Evolutionary conservation across 208 protist species (phyloP), one percentile per base, ranked within the genome.

Genomic region (Leishmania martiniquensis): DNA sequence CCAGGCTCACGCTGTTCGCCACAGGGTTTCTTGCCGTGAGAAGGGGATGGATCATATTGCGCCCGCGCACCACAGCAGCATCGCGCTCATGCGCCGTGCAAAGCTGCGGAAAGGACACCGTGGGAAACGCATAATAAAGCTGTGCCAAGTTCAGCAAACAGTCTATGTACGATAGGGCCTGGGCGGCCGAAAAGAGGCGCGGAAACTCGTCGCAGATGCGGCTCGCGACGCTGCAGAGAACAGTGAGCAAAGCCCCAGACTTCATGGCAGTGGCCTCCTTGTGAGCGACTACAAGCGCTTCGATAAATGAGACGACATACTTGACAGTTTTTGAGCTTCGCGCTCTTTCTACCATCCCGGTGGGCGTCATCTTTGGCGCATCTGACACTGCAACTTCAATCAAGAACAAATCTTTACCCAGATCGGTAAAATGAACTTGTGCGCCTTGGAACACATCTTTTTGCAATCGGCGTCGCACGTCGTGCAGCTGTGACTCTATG

Each of bases 391-490:
- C 84, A 59, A 98, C 93, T 60, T 98, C 93, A 29, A 97, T 76
- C 57, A 97, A 75, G 81, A 96, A 97, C 22, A 88, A 72, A 67
- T 98, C 95, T 73, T 97, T 95, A 1, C 95, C 95, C 42, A 98
- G 63, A 73, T 94, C 83, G 49, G 72, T 75, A 69, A 92, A 98
- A 51, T 81, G 77, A 25, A 93, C 78, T 44, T 80, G 63, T 2
- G 86, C 84, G n/a, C 86, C 88, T 39, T 51, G 45, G 67, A 96
- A 96, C n/a, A 91, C 70, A 17, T 93, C 85, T 13, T 69, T n/a
- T 52, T 87, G 83, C 6, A 89, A 37, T 37, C 86, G 71, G 13
- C 70, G 39, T 10, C 89, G 81, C 32, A 84, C 80, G 17, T 76
- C 85, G 76, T 97, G 60, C n/a, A 97, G 81, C 72, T 90, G 72